These are phyloP conservation scores for Capsicum pubescens DNA, from an alignment of 257 asterid species.

Conservation along the genomic window DNA sequence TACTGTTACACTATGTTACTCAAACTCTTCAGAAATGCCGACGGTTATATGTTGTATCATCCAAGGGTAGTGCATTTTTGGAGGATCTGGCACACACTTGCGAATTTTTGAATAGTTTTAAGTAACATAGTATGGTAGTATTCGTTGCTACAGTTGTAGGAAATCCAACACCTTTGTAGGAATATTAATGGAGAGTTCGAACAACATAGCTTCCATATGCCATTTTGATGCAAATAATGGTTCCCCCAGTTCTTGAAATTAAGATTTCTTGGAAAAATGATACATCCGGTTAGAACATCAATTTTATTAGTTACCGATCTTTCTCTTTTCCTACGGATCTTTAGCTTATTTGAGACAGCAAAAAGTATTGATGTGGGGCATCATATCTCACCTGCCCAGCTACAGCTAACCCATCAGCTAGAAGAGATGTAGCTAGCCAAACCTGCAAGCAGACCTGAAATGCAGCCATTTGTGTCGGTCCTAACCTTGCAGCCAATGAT, in stretches of 20 bases:
- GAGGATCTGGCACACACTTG: too few species aligned
- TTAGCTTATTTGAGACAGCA: neutral
- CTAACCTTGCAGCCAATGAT: conserved; percentile 78
- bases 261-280: neutral
- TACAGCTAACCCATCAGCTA: conserved; percentile 87
- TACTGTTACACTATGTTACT: too few species aligned
- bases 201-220: too few species aligned
- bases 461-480: conserved; percentile 85
- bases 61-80: too few species aligned
- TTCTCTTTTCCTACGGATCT: neutral
- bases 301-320: neutral
- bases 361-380: neutral
- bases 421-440: conserved; percentile 82
- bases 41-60: too few species aligned
- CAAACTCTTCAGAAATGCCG: too few species aligned
- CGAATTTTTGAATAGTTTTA: too few species aligned
- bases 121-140: too few species aligned
- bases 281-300: neutral
- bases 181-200: too few species aligned
- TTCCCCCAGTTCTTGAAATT: neutral
- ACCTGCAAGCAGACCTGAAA: conserved; percentile 88
- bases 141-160: too few species aligned
- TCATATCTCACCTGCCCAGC: conserved; percentile 71
- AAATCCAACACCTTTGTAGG: too few species aligned
- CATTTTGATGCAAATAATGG: neutral